These are phyloP conservation scores for Neonectria coccinea DNA, from an alignment of 2,329 filamentous ascomycete species.

Conservation along the genomic window DNA sequence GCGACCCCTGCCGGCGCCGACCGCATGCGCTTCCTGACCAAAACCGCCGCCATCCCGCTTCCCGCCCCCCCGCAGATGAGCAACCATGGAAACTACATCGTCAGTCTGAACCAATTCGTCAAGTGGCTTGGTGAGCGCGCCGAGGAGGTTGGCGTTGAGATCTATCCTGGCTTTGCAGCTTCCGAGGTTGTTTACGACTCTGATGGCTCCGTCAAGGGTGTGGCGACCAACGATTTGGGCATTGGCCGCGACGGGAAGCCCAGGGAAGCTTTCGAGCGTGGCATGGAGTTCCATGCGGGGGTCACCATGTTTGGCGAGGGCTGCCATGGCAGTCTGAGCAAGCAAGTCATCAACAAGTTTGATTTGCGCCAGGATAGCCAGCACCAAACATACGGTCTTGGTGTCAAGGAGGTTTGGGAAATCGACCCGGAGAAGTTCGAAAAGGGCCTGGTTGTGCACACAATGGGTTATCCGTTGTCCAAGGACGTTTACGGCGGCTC, in stretches of 20 bases:
- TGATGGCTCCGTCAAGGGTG: slow-evolving; percentile 91
- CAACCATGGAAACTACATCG: slow-evolving; percentile 97
- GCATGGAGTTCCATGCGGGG: slow-evolving; percentile 97
- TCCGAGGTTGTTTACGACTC: slow-evolving; percentile 89
- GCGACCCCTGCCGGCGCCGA: slow-evolving; percentile 87
- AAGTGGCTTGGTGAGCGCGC: slow-evolving; percentile 97
- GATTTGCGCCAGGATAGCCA: slow-evolving; percentile 90
- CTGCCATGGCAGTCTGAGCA: slow-evolving; percentile 94
- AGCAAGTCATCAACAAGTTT: slow-evolving; percentile 95
- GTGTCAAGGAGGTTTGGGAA: slow-evolving; percentile 98
- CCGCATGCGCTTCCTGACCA: slow-evolving; percentile 94
- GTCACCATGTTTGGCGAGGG: slow-evolving; percentile 94
- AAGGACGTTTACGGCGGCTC: slow-evolving; percentile 93
- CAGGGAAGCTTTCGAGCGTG: slow-evolving; percentile 92
- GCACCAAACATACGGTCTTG: slow-evolving; percentile 94
- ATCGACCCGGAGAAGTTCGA: slow-evolving; percentile 92
- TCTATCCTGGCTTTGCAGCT: slow-evolving; percentile 96
- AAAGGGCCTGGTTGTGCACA: slow-evolving; percentile 86
- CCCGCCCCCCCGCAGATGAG: slow-evolving; percentile 96
- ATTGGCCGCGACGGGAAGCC: slow-evolving; percentile 84
- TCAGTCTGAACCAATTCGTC: slow-evolving; percentile 93
- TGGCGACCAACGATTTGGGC: slow-evolving; percentile 95
- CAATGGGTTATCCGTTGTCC: slow-evolving; percentile 91
- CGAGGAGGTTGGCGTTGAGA: slow-evolving; percentile 95
- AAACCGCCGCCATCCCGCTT: slow-evolving; percentile 80